Evolutionary conservation across 2,329 filamentous ascomycete species (phyloP), one percentile per base, ranked within the genome.

Genomic region (Neonectria ditissima): DNA sequence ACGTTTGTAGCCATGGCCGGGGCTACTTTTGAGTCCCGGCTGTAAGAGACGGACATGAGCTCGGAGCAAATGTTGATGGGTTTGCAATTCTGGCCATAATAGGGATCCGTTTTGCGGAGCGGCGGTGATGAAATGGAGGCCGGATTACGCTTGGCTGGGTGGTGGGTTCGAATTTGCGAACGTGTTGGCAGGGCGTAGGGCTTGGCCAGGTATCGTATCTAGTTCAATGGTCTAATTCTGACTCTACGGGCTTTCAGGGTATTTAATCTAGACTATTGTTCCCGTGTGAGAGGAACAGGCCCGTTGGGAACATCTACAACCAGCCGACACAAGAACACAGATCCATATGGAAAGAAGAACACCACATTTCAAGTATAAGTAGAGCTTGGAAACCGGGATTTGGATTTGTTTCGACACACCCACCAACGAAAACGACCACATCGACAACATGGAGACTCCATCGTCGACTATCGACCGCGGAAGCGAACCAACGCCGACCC

Each of bases 1-100:
- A 37, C 16, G 30, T 39, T 18, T 26, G 10, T n/a, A 32, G 18
- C 10, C n/a, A 48, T 45, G 41, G 20, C 41, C 52, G 52, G 52
- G 24, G 4, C 52, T 37, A 47, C 20, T 56, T 47, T 56, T 47
- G 54, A 39, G 22, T 11, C 4, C 54, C 54, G 41, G 28, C 11
- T 18, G 32, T 18, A 30, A n/a, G 10, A 11, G 30, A 56, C n/a
- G 44, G n/a, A 32, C 18, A 11, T 50, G n/a, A 20, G 4, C 18
- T 22, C 6, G 28, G 41, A 10, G 5, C 8, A 37, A 18, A 18
- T 34, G 53, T 20, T 43, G 39, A 48, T 47, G 20, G 20, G 20
- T 18, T 13, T 10, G 22, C 18, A 10, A 6, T 37, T 18, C 13
- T 26, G 14, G 26, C 13, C 6, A 32, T 11, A 47, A 56, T 24